phyloP scores from a whole-genome alignment of 495 filamentous ascomycete genomes.

The Lophium mytilinum region DNA sequence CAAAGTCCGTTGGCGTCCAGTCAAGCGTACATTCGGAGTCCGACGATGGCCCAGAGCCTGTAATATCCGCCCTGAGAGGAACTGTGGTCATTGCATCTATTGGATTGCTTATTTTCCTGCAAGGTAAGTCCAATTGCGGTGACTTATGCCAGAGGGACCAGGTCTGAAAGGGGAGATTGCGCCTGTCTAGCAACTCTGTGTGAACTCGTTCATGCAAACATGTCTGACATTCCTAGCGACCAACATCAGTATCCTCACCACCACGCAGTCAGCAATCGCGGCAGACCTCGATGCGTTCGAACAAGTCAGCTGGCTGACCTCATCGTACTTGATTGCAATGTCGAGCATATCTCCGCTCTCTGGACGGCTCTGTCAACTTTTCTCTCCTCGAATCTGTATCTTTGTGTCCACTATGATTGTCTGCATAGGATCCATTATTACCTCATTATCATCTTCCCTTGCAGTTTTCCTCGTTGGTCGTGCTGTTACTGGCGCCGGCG shows the following conservation, averaged over 20 bases:
- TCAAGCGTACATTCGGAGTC: not conserved
- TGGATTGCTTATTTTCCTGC: constrained; percentile 31
- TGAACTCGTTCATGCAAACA: not conserved
- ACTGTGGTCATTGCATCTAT: constrained; percentile 22
- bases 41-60: constrained; percentile 1
- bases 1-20: constrained; percentile 4
- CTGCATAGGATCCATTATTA: constrained; percentile 53
- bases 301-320: constrained; percentile 66
- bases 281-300: constrained; percentile 63
- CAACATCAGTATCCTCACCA: constrained; percentile 72
- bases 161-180: not conserved
- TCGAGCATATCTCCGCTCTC: constrained; percentile 57
- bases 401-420: constrained; percentile 49
- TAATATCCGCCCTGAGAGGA: constrained; percentile 15
- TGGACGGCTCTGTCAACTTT: constrained; percentile 59
- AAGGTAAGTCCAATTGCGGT: constrained; percentile 19
- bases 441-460: constrained; percentile 48
- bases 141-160: not conserved
- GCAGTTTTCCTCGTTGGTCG: constrained; percentile 58
- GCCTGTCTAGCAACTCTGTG: too few relatives aligned
- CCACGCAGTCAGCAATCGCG: constrained; percentile 64
- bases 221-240: constrained; percentile 28
- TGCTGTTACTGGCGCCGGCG: constrained; percentile 54
- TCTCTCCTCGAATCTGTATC: constrained; percentile 55
- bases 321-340: constrained; percentile 62